Conservation (phyloP, 31 red algal genomes). For the Endocladia muricata region DNA sequence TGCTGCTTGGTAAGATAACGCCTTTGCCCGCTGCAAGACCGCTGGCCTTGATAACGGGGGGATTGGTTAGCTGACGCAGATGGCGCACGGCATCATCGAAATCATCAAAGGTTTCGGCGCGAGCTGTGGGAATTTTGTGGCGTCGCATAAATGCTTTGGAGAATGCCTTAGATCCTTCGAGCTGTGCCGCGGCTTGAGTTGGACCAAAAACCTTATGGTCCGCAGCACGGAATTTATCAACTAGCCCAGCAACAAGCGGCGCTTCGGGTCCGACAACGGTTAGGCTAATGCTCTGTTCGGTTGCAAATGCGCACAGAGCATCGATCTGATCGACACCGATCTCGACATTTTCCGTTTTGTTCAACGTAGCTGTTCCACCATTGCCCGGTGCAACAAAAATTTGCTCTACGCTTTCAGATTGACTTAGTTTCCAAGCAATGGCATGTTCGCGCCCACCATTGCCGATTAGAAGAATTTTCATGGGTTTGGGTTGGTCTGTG, state of each 20-base stretch:
- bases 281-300: constrained; percentile 44
- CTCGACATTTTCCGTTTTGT: not conserved
- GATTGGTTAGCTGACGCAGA: constrained; percentile 48
- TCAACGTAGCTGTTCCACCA: constrained; percentile 47
- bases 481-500: too few relatives aligned
- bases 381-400: constrained; percentile 86
- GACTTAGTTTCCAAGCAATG: constrained; percentile 50
- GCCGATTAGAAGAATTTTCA: constrained; percentile 83
- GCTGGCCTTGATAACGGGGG: constrained; percentile 92
- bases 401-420: constrained; percentile 47
- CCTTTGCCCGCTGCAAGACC: constrained; percentile 98
- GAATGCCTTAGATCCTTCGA: constrained; percentile 95
- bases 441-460: constrained; percentile 96
- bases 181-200: constrained; percentile 60
- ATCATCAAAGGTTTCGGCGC: constrained; percentile 66
- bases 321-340: constrained; percentile 55
- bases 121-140: constrained; percentile 89
- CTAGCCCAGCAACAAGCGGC: constrained; percentile 81
- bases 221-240: constrained; percentile 50
- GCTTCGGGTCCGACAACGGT: constrained; percentile 94
- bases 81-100: constrained; percentile 50
- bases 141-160: constrained; percentile 85
- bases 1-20: constrained; percentile 73
- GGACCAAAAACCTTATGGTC: constrained; percentile 88
- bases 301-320: constrained; percentile 52